phyloP scores from a whole-genome alignment of 257 asterid species.

The Nicotiana knightiana region DNA sequence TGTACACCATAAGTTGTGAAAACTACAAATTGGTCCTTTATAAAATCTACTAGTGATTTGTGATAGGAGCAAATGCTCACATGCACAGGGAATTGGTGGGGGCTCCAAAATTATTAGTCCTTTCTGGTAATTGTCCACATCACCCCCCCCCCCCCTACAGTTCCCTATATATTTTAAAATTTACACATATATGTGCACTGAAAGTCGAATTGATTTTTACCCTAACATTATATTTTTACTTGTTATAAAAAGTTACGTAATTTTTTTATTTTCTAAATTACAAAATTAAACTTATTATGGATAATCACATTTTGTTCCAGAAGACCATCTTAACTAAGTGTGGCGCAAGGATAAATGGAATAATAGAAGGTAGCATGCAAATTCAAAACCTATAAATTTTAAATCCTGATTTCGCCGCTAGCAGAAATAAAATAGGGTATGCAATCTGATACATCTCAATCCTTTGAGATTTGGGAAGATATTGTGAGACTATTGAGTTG shows the following conservation, averaged over 20 bases:
- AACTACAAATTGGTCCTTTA: neutral
- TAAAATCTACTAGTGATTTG: neutral
- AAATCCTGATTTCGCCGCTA: too few relatives aligned
- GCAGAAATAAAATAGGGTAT: neutral
- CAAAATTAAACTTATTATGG: neutral
- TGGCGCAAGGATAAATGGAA: neutral
- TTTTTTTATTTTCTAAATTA: neutral
- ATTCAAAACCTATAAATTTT: too few relatives aligned
- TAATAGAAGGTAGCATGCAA: neutral
- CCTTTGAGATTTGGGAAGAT: conserved; percentile 26
- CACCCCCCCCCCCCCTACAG: neutral
- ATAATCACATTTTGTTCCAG: neutral
- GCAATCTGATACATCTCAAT: conserved; percentile 14
- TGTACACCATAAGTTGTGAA: conserved; percentile 1
- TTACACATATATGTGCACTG: neutral
- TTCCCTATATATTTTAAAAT: neutral
- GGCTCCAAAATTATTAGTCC: conserved; percentile 13
- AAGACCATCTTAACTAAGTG: neutral
- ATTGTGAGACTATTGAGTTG: conserved; percentile 4
- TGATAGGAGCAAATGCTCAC: conserved; percentile 11
- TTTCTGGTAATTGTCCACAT: conserved; percentile 31
- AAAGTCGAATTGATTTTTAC: neutral
- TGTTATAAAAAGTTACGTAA: neutral
- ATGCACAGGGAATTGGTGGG: conserved; percentile 18
- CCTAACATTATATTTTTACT: neutral